Evolutionary conservation across 768 basidiomycete species (phyloP).

Genomic region (Tephrocybe sp.): DNA sequence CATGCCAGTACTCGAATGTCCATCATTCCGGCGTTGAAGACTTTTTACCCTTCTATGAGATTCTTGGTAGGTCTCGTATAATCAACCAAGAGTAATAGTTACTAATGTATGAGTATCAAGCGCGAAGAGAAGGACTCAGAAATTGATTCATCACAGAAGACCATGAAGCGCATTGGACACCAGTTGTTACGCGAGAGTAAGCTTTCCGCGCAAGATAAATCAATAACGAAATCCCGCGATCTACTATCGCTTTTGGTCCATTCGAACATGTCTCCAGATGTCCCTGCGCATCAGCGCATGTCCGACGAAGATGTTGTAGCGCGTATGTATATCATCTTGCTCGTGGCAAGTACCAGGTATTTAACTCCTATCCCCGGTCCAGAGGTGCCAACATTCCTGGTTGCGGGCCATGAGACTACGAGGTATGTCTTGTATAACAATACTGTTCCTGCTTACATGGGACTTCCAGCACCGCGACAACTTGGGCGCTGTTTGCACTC

Average conservation of each 20-base stretch:
- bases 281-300: constrained; percentile 17
- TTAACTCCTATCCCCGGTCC: neutral
- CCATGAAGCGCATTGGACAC: constrained; percentile 40
- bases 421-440: constrained; percentile 23
- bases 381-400: constrained; percentile 50
- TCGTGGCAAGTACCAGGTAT: no score
- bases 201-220: constrained; percentile 18
- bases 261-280: constrained; percentile 54
- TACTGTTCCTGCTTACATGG: neutral
- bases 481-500: constrained; percentile 62
- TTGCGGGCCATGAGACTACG: constrained; percentile 48
- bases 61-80: constrained; percentile 26
- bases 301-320: constrained; percentile 19
- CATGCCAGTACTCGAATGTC: constrained; percentile 33
- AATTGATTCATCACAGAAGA: constrained; percentile 23
- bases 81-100: constrained; percentile 3
- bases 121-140: constrained; percentile 16
- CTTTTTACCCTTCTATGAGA: constrained; percentile 30
- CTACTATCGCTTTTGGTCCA: constrained; percentile 43
- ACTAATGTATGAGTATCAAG: constrained; percentile 1
- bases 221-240: constrained; percentile 39
- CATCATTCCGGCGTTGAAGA: constrained; percentile 23
- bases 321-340: constrained; percentile 53
- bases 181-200: constrained; percentile 45
- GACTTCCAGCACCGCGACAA: constrained; percentile 36